Base-by-base conservation (phyloP, 2,329 filamentous ascomycete genomes). In the Paecilomyces dactylethromorphus region DNA sequence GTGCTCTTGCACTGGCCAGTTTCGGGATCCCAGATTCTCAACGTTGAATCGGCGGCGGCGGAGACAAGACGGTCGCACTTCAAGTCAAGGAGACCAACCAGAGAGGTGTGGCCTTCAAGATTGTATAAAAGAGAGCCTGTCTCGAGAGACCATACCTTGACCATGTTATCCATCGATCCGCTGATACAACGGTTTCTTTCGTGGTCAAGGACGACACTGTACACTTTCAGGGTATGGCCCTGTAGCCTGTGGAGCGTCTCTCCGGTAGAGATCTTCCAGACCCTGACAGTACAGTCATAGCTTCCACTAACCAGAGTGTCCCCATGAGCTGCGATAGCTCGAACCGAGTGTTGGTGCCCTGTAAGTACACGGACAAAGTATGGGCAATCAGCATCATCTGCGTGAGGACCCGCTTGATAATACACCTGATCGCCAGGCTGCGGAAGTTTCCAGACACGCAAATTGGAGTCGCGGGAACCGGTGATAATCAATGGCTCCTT, bases 291-390 rank as follows among this genome's bases (percentile, higher is more conserved):
- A 73, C 87, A 93, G 71, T 99, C 94, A 72, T 99, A 99, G 65
- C 93, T 97, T 22, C 94, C 94, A 67, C 92, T 97, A 29, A 99
- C 91, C n/a, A 99, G 82, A 0, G 91, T 97, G 70, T 99, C 94
- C 4, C 90, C 92, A 67, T 97, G 87, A 6, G 94, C 94, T 53
- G 94, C 92, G 66, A 99, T 97, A 39, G 94, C 93, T 56, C 94
- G 90, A 7, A 99, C 94, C 1, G 93, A 97, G 74, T 97, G 93
- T 33, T 86, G 86, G 71, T 99, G 94, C 0, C 94, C 94, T 10
- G 84, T 84, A 21, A 99, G 80, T 8, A 90, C 89, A 54, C 94
- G 89, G 61, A 99, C 86, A 69, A 97, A 97, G 75, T 96, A 99
- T 0, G 93, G 93, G 67, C 95, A 97, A 70, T 96, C 91, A 22